Evolutionary conservation across 163 green algal genomes (phyloP), one percentile per base, ranked within the genome.

Genomic region (Trebouxia gelatinosa): DNA sequence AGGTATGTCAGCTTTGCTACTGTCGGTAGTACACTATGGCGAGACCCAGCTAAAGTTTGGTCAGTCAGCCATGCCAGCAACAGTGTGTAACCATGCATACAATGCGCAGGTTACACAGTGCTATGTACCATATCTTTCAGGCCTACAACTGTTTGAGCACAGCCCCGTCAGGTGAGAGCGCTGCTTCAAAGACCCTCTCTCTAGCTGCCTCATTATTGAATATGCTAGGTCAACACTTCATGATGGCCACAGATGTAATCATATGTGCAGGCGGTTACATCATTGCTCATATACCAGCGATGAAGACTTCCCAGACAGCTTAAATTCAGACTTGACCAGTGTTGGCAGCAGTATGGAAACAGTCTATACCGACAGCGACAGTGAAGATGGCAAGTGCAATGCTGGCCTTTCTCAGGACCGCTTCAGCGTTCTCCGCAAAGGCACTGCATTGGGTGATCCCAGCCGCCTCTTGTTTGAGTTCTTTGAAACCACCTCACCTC

Each of bases 381-480:
- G 78, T 19, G 87, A 92, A 31, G 74, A 70, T 39, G 35, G 74
- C 35, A 70, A 79, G 1, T 59, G 17, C 21, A n/a, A 26, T 7
- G 0, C 37, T 4, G 57, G 35, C 34, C 17, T 37, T 16, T 71
- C 74, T 7, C 40, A 70, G 19, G 74, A 58, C 37, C 37, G 54
- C 3, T 43, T 19, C 37, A 58, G 54, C 43, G 37, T 65, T 16
- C 21, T 48, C 31, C 29, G 46, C 3, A 77, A 77, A 51, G 48
- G 70, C 13, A 50, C 70, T 54, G 23, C 28, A 3, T 11, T 78
- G 50, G 80, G 90, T 68, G 87, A 90, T 0, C 89, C 89, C 70
- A 89, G 91, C 74, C 79, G 86, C 50, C 78, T 96, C n/a, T 70
- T 85, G 32, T 79, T 72, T 50, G 74, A 79, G 74, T 71, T 71